Percentiles rank a stretch among this genome's conserved stretches.
These are phyloP conservation scores for Hordeum vulgare DNA, from an alignment of 176 grass and related monocot genomes.

Conservation along the genomic window MorexV3_pseudomolecules_assembly NC_058524.1:70001420-70001919, in stretches of 20 bases:
- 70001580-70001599: neutral
- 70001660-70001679: neutral
- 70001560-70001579: too few relatives aligned
- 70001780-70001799: neutral
- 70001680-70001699: neutral
- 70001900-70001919: too few relatives aligned
- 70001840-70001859: neutral
- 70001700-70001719: neutral
- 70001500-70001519: too few relatives aligned
- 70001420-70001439: too few relatives aligned
- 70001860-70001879: too few relatives aligned
- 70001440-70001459: too few relatives aligned
- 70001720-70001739: neutral
- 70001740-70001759: neutral
- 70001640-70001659: neutral
- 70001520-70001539: too few relatives aligned
- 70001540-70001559: too few relatives aligned
- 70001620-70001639: neutral
- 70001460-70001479: too few relatives aligned
- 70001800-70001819: neutral
- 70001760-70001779: neutral
- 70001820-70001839: neutral
- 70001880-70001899: too few relatives aligned
- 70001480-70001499: too few relatives aligned
- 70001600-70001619: neutral